phyloP scores from a whole-genome alignment of 768 basidiomycete genomes.

The Albatrellus ellisii region DNA sequence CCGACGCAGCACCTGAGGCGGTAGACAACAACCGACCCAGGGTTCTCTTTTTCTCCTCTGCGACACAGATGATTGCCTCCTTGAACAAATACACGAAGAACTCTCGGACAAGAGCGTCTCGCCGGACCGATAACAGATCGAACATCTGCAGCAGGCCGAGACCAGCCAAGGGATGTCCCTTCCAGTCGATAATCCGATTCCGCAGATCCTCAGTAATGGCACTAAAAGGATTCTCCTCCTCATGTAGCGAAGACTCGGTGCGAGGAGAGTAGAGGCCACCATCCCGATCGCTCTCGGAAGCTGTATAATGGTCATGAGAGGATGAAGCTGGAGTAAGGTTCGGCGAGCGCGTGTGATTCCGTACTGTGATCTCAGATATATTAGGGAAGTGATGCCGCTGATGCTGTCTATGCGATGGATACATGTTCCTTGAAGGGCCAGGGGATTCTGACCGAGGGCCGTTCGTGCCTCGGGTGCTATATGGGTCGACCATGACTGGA shows the following conservation, averaged over 20 bases:
- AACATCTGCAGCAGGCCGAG: constrained; percentile 87
- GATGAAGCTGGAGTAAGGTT: constrained; percentile 4
- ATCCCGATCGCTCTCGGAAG: constrained; percentile 5
- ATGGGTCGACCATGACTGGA: constrained; percentile 33
- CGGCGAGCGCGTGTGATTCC: constrained; percentile 20
- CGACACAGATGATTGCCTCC: constrained; percentile 95
- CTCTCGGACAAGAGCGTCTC: constrained; percentile 82
- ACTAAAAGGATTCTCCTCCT: constrained; percentile 57
- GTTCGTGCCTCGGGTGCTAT: constrained; percentile 14
- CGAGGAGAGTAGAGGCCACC: constrained; percentile 1
- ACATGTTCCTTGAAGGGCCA: constrained; percentile 2
- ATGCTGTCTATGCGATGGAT: neutral
- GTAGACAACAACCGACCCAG: constrained; percentile 61
- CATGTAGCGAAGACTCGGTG: constrained; percentile 11
- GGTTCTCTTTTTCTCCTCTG: constrained; percentile 79
- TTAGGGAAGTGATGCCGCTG: constrained; percentile 8
- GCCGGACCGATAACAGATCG: constrained; percentile 78
- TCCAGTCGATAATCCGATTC: constrained; percentile 91
- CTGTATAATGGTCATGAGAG: constrained; percentile 6
- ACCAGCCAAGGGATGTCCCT: constrained; percentile 82
- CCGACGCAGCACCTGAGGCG: constrained; percentile 28
- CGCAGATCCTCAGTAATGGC: constrained; percentile 83
- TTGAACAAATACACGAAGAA: constrained; percentile 96
- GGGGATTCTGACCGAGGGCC: neutral
- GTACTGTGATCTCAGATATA: constrained; percentile 15